Evolutionary conservation across 352 stramenopile species (phyloP), one percentile per base, ranked within the genome.

Genomic region (Halophytophthora polymorphica): DNA sequence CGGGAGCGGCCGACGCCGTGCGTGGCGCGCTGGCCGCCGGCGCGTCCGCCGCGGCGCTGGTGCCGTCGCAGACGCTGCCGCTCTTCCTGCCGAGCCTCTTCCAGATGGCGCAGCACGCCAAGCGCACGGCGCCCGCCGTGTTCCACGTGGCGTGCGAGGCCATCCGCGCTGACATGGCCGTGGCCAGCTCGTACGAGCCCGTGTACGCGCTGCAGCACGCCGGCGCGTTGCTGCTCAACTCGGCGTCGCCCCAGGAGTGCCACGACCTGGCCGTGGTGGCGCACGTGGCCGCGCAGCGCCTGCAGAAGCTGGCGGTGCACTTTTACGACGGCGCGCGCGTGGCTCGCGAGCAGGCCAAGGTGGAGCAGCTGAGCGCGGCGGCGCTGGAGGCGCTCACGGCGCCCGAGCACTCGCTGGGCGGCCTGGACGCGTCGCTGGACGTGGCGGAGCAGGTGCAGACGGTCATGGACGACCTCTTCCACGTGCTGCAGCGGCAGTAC

Each of bases 321-420:
- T 92, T 94, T 47, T 94, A 89, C 56, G 83, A 94, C 45, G 79
- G 79, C 21, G 60, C 76, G 25, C 80, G 79, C 48, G 72, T 91
- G 11, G 74, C 75, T 0, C 62, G 66, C n/a, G 76, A 90, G 56
- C 54, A 77, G 22, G 59, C 72, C 49, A 86, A 85, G 61, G 64
- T 91, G 33, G 66, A 77, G 18, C 46, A 80, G 22, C 63, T 88
- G 7, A 73, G 71, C n/a, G 61, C 68, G 11, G 41, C 69, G 22
- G 66, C 76, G n/a, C 71, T 91, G 7, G 60, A 83, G 53, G 61
- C 65, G 17, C 55, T 88, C 23, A 57, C 71, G 1, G 59, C 61
- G 14, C 42, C 70, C 15, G 71, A 83, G 13, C 36, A 37, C 14
- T 40, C 51, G 21, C 55, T 58, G 19, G 54, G 41, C 21, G 43